Evolutionary conservation across 306 rosid species (phyloP), one percentile per base, ranked within the genome.

Genomic region (Trifolium pratense): DNA sequence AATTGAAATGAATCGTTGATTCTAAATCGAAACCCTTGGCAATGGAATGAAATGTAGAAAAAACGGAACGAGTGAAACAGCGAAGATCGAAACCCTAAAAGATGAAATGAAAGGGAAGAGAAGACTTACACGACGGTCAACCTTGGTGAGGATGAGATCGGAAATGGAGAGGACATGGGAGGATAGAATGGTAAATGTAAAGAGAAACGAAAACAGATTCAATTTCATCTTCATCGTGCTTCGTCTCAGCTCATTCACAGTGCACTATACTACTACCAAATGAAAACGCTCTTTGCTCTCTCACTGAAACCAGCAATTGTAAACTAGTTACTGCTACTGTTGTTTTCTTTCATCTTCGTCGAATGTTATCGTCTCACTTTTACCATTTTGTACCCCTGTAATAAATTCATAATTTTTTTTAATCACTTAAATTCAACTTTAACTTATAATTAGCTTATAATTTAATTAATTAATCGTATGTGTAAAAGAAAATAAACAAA

Each of bases 61-160:
- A 34, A 43, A 26, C 20, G 14, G 49, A 70, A 18, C n/a, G n/a
- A n/a, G n/a, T n/a, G n/a, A n/a, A n/a, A n/a, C n/a, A n/a, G n/a
- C n/a, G n/a, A n/a, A n/a, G n/a, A n/a, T n/a, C n/a, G n/a, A n/a
- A n/a, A n/a, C 79, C 87, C 87, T 79, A 71, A 52, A 45, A 12
- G 10, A n/a, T 63, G 26, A 20, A 15, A 48, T 2, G 56, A 16
- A 64, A 48, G 9, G 9, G 34, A 23, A 10, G 46, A 31, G 42
- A 42, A 21, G 80, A 83, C 90, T 85, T 89, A 95, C 97, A 2
- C 99, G 97, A 52, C 99, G 95, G 84, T 91, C 97, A 75, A 95
- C 97, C 84, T 81, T 95, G 83, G 92, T 42, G 80, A 95, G 86
- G 82, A 91, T 80, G 52, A 95, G 96, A 91, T 95, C 96, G 69